phyloP scores from a whole-genome alignment of 2,329 filamentous ascomycete species.

The Aureobasidium lini region DNA sequence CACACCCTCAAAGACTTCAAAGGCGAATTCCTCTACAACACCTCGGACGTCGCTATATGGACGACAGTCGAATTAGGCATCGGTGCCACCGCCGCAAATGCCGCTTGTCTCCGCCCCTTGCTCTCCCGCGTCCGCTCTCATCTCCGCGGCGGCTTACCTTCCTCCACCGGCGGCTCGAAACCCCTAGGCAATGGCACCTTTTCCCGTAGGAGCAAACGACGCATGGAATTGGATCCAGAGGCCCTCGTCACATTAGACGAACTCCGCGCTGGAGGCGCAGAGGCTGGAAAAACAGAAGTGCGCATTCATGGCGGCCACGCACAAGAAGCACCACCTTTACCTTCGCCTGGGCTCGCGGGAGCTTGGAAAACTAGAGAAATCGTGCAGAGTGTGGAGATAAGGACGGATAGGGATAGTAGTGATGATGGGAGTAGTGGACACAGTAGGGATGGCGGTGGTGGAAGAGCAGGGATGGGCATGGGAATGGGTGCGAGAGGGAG shows the following conservation, averaged over 20 bases:
- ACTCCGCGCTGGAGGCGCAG: neutral
- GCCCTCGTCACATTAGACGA: neutral
- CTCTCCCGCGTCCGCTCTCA: slow-evolving; percentile 21
- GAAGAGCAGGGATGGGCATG: neutral
- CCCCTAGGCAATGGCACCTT: neutral
- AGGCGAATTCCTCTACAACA: slow-evolving; percentile 38
- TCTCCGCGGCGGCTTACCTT: neutral
- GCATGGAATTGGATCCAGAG: neutral
- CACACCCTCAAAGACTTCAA: slow-evolving; percentile 30
- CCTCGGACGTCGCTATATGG: slow-evolving; percentile 33
- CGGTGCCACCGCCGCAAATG: slow-evolving; percentile 36
- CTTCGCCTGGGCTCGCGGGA: neutral
- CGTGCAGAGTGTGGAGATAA: slow-evolving; percentile 9
- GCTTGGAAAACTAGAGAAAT: neutral
- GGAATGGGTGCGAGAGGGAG: neutral
- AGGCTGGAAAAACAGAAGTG: neutral
- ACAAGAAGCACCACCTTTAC: neutral
- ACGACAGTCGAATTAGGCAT: slow-evolving; percentile 28
- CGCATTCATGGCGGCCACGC: neutral
- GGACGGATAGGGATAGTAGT: neutral
- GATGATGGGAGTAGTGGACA: neutral
- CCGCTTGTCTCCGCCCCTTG: slow-evolving; percentile 44
- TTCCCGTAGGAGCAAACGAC: neutral
- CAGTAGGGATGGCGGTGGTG: neutral
- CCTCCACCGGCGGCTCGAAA: neutral